These are phyloP conservation scores for Vachellia pachyceras DNA, from an alignment of 306 rosid species.

Conservation along the genomic window DNA sequence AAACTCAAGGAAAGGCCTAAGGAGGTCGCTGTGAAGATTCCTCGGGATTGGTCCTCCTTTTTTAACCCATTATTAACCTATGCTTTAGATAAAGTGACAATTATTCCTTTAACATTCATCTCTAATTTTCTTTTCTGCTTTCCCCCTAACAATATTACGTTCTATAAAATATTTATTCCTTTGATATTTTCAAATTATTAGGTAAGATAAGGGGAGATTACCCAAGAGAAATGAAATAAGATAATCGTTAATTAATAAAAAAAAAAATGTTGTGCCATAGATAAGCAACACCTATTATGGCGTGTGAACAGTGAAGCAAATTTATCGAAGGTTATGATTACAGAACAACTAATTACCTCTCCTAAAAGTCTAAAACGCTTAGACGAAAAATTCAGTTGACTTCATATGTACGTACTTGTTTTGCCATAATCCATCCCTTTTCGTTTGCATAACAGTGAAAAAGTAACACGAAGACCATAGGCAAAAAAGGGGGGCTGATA, in stretches of 20 bases:
- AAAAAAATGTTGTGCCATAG: not conserved
- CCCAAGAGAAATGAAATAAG: not conserved
- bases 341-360: not conserved
- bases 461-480: not conserved
- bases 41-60: too few species aligned
- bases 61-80: too few species aligned
- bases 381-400: not conserved
- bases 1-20: not conserved
- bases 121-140: not conserved
- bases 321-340: not conserved
- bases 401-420: not conserved
- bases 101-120: not conserved
- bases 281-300: not conserved
- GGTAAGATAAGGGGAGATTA: too few species aligned
- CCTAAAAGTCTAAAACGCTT: not conserved
- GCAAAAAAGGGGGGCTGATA: conserved; percentile 29
- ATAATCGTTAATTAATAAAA: not conserved
- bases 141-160: too few species aligned
- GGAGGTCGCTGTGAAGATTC: too few species aligned
- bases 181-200: too few species aligned
- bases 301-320: not conserved
- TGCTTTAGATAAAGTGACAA: too few species aligned
- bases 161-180: too few species aligned
- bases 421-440: not conserved
- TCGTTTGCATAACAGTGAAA: not conserved